Evolutionary conservation across 139 green algal species (phyloP).

Genomic region (Chlamydomonas urium): DNA sequence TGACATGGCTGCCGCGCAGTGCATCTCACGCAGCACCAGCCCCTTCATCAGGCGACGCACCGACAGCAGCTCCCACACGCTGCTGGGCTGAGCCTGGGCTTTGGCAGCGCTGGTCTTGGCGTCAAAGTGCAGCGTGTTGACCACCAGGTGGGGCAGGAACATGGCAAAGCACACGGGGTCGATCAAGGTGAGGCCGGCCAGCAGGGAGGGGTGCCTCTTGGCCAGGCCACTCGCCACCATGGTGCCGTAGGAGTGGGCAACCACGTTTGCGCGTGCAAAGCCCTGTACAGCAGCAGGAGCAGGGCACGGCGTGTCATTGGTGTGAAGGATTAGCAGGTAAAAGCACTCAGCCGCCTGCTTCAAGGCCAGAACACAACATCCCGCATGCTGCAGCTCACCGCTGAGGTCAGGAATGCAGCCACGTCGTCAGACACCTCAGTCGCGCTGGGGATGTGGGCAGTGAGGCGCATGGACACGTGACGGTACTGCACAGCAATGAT

Average conservation of each 20-base stretch:
- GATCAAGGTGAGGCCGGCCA: conserved; percentile 26
- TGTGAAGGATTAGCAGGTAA: no score
- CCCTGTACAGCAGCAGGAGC: no score
- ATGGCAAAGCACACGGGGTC: conserved; percentile 43
- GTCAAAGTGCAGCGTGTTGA: conserved; percentile 22
- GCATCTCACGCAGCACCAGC: conserved; percentile 34
- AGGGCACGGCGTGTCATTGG: no score
- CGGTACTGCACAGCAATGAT: conserved; percentile 47
- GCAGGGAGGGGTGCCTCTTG: conserved; percentile 14
- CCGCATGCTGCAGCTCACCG: no score
- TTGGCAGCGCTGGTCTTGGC: background rate
- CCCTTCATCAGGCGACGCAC: conserved; percentile 3
- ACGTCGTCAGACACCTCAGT: conserved; percentile 37
- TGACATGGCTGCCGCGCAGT: conserved; percentile 28
- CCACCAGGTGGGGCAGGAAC: conserved; percentile 31
- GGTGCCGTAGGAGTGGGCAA: conserved; percentile 40
- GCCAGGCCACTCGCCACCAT: conserved; percentile 23
- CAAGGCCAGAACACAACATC: no score
- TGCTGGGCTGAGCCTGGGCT: background rate
- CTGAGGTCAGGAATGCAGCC: conserved; percentile 22
- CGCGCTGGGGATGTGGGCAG: conserved; percentile 32
- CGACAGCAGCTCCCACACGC: background rate
- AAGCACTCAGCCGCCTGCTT: no score
- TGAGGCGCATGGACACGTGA: conserved; percentile 50
- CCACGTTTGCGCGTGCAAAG: conserved; percentile 5